Evolutionary conservation across 495 filamentous ascomycete genomes (phyloP), one percentile per base, ranked within the genome.

Genomic region (Immersiella caudata): DNA sequence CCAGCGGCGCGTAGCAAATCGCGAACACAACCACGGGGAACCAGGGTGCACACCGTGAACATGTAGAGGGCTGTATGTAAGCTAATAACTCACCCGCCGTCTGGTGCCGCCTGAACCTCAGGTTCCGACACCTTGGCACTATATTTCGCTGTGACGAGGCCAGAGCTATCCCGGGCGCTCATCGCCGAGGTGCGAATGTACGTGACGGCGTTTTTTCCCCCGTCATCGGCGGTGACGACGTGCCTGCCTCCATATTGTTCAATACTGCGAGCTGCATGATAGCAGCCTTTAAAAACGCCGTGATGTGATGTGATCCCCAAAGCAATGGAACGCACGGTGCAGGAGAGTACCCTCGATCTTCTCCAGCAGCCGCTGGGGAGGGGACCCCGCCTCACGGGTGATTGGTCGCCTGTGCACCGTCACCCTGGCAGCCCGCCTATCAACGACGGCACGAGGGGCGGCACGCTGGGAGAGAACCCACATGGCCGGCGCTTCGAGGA

Each of bases 401-500:
- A 62, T 62, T 62, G 60, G 60, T n/a, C 36, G 33, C 60, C 33
- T 62, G 60, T 8, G 22, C n/a, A 21, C 35, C 60, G 21, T 36
- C 36, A 49, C 36, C 21, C 21, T 11, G 8, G 35, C 50, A 14
- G 21, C 18, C 11, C 50, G 18, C 27, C 49, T 22, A 18, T 60
- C 63, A 46, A 46, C 40, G 40, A 46, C 40, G 40, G 40, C 40
- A 6, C 40, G 9, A 6, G 40, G 40, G 40, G 33, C 60, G 20
- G 24, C 22, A 62, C 35, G 52, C 33, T 33, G 62, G 40, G 52
- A 20, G 40, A 50, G n/a, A 22, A 24, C 65, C 61, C 67, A 52
- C 67, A 60, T 65, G 67, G 55, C 24, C 67, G 67, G 67, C 67
- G 67, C 67, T 69, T 69, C 67, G 67, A 69, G 57, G 21, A 40